These are phyloP conservation scores for Carallia brachiata DNA, from an alignment of 345 rosid species.

Conservation along the genomic window DNA sequence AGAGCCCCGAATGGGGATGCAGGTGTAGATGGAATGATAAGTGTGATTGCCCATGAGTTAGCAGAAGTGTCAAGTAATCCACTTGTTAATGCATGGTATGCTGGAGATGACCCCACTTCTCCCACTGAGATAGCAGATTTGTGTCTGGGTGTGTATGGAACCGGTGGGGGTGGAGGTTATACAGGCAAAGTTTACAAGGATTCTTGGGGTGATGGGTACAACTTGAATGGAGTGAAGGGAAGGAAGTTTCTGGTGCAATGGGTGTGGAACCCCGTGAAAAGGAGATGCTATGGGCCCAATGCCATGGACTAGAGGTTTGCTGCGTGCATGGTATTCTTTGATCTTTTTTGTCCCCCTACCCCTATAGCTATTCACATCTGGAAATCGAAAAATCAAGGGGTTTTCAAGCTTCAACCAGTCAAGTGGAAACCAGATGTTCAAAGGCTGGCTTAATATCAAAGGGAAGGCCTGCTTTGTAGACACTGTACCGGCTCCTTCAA, in stretches of 20 bases:
- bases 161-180: slow-evolving; percentile 61
- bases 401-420: background rate
- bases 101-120: slow-evolving; percentile 54
- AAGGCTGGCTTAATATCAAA: background rate
- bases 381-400: background rate
- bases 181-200: slow-evolving; percentile 48
- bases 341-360: background rate
- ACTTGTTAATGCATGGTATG: slow-evolving; percentile 63
- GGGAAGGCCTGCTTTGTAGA: background rate
- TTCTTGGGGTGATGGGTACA: slow-evolving; percentile 46
- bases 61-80: slow-evolving; percentile 62
- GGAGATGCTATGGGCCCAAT: slow-evolving; percentile 62
- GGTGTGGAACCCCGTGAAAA: slow-evolving; percentile 56
- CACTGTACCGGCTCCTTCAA: slow-evolving; percentile 15
- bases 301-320: slow-evolving; percentile 36
- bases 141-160: slow-evolving; percentile 59
- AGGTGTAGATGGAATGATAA: slow-evolving; percentile 62
- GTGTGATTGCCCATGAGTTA: slow-evolving; percentile 61
- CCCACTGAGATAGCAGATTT: slow-evolving; percentile 62
- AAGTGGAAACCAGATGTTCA: background rate
- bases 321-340: background rate
- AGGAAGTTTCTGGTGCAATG: slow-evolving; percentile 61
- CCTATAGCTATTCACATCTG: background rate
- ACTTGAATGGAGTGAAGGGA: slow-evolving; percentile 54
- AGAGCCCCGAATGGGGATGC: slow-evolving; percentile 54